phyloP scores from a whole-genome alignment of 306 rosid species.

The Trichosanthes truncata region DNA sequence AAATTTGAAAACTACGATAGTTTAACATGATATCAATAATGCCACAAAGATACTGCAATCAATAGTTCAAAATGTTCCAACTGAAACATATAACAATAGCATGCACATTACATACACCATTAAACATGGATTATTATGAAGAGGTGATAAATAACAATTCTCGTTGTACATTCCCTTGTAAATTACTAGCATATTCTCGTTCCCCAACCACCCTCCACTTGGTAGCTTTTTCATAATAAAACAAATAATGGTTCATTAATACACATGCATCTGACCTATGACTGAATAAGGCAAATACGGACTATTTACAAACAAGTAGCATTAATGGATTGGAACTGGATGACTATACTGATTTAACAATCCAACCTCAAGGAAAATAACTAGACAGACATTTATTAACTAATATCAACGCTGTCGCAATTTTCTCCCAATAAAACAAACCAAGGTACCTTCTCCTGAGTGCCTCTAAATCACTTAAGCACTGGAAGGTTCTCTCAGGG shows the following conservation, averaged over 20 bases:
- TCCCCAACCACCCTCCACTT: not conserved
- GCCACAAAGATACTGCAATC: not conserved
- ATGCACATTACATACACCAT: not conserved
- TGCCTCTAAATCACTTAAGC: slow-evolving; percentile 86
- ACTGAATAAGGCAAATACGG: not conserved
- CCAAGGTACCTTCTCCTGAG: slow-evolving; percentile 99
- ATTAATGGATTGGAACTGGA: slow-evolving; percentile 2
- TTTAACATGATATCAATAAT: not conserved
- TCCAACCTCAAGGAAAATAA: not conserved
- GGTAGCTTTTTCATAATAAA: not conserved
- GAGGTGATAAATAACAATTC: not conserved
- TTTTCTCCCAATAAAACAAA: slow-evolving; percentile 72
- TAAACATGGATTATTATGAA: not conserved
- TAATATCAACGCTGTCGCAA: slow-evolving; percentile 36
- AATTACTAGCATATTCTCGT: not conserved
- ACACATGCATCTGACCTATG: not conserved
- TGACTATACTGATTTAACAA: not conserved
- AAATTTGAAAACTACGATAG: not conserved
- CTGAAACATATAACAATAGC: not conserved
- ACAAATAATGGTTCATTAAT: not conserved
- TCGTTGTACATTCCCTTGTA: not conserved
- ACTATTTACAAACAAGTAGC: not conserved
- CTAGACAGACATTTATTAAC: slow-evolving; percentile 15
- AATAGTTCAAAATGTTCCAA: not conserved
- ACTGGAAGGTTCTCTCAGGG: slow-evolving; percentile 84